Percentiles rank a stretch among this genome's conserved stretches.
Conservation (phyloP, 805 yeast genomes). For the Limtongozyma cylindracea region DNA sequence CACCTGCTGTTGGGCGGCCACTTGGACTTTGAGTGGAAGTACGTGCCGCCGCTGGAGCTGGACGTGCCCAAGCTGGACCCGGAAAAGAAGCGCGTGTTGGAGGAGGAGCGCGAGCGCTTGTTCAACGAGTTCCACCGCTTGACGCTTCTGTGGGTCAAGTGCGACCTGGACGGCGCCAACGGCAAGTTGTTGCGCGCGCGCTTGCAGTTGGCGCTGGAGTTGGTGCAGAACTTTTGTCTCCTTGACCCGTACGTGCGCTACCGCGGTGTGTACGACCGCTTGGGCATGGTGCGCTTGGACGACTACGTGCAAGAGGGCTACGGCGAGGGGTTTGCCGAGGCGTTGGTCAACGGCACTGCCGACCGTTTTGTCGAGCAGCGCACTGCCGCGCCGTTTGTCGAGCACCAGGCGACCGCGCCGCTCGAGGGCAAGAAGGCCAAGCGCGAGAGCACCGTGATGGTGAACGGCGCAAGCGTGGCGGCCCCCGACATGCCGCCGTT, state of each 20-base stretch:
- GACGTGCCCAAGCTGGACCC: not conserved
- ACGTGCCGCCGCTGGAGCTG: not conserved
- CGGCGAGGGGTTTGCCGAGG: too few relatives aligned
- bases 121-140: not conserved
- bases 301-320: too few relatives aligned
- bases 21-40: not conserved
- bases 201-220: not conserved
- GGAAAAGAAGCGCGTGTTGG: not conserved
- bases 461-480: too few relatives aligned
- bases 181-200: not conserved
- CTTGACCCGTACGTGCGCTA: slow-evolving; percentile 3
- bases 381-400: too few relatives aligned
- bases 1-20: not conserved
- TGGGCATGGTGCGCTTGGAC: slow-evolving; percentile 1
- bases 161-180: not conserved
- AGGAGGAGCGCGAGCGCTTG: not conserved
- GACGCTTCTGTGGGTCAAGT: not conserved
- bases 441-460: too few relatives aligned
- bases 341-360: too few relatives aligned
- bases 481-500: too few relatives aligned
- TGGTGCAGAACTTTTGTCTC: slow-evolving; percentile 1
- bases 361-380: too few relatives aligned
- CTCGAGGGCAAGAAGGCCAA: too few relatives aligned
- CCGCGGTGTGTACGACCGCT: slow-evolving; percentile 3
- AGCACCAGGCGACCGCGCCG: too few relatives aligned